Evolutionary conservation across 768 basidiomycete species (phyloP).

Genomic region (Podaxis sp.): DNA sequence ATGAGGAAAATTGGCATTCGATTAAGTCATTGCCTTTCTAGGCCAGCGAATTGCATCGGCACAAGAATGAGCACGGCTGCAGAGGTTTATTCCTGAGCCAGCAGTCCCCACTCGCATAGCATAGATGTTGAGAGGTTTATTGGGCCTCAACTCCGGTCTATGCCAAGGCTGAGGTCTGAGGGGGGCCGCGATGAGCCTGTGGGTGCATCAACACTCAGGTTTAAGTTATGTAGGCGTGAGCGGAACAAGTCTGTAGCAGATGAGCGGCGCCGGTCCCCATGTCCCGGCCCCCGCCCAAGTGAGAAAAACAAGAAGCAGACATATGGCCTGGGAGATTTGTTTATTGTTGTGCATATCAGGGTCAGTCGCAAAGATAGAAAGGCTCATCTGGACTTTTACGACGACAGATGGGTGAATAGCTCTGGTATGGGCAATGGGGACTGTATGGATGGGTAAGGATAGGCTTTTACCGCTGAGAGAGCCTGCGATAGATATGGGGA

Average conservation of each 20-base stretch:
- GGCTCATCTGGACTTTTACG: neutral
- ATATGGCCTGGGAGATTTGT: neutral
- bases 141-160: neutral
- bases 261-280: neutral
- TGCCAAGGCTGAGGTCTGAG: neutral
- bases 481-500: neutral
- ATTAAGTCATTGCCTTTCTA: neutral
- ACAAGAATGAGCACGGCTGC: neutral
- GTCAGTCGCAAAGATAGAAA: no score
- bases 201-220: neutral
- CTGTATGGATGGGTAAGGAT: neutral
- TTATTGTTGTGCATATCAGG: neutral
- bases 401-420: neutral
- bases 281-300: neutral
- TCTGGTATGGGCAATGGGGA: neutral
- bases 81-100: neutral
- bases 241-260: neutral
- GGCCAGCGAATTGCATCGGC: neutral
- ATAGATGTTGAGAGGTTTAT: neutral
- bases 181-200: neutral
- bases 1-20: neutral
- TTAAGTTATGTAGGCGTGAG: neutral
- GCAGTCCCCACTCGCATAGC: neutral
- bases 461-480: neutral
- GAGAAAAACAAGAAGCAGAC: neutral